Evolutionary conservation across 2,329 filamentous ascomycete genomes (phyloP).

Genomic region (Nemania bipapillata): DNA sequence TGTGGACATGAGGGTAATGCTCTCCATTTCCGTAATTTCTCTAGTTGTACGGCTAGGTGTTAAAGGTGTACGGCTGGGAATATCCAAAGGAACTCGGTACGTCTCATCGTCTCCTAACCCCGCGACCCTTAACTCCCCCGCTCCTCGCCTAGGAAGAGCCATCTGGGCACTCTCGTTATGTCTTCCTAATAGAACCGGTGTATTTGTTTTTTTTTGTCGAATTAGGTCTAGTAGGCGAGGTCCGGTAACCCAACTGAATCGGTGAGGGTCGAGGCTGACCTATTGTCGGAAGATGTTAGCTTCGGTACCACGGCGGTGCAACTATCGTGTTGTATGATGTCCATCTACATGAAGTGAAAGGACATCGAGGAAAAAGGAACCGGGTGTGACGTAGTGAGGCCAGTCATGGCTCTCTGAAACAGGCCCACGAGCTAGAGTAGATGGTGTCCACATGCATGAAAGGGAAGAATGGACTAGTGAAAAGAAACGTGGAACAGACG

Average conservation of each 20-base stretch:
- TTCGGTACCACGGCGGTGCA: background rate
- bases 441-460: background rate
- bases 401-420: background rate
- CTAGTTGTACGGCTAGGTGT: background rate
- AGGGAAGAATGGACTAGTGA: background rate
- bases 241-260: conserved; percentile 1
- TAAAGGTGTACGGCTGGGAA: background rate
- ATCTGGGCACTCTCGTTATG: conserved; percentile 12
- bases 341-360: background rate
- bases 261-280: background rate
- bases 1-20: conserved; percentile 20
- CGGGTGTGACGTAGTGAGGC: background rate
- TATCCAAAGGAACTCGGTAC: background rate
- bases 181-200: conserved; percentile 3
- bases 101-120: background rate
- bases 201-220: background rate
- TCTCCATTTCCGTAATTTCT: conserved; percentile 5
- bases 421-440: background rate
- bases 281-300: conserved; percentile 20
- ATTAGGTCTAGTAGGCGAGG: background rate
- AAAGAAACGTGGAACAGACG: conserved; percentile 12
- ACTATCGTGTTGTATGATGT: background rate
- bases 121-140: background rate
- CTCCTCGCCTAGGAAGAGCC: conserved; percentile 2
- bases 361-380: background rate